Evolutionary conservation across 2,329 filamentous ascomycete species (phyloP).

Genomic region (Trichoderma simmonsii): DNA sequence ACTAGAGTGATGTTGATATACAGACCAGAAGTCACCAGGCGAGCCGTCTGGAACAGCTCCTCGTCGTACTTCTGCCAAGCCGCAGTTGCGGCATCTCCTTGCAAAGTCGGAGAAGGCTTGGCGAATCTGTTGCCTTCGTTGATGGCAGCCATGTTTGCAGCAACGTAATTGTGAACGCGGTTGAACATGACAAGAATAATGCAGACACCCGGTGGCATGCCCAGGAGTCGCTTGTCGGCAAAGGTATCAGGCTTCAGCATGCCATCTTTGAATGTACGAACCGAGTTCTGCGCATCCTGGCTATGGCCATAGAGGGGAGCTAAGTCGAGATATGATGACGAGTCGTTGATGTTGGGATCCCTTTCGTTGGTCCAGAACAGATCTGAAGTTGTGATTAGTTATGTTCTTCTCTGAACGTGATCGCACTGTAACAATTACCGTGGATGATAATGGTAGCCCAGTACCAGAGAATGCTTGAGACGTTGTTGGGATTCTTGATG

Average conservation of each 20-base stretch:
- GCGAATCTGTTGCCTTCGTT: slow-evolving; percentile 80
- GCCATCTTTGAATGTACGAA: slow-evolving; percentile 68
- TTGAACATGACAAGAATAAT: slow-evolving; percentile 76
- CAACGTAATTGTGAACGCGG: slow-evolving; percentile 84
- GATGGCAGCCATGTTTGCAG: slow-evolving; percentile 74
- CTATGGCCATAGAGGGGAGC: slow-evolving; percentile 70
- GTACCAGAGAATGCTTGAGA: slow-evolving; percentile 69
- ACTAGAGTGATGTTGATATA: slow-evolving; percentile 77
- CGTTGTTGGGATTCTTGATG: slow-evolving; percentile 64
- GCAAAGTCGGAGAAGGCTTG: slow-evolving; percentile 52
- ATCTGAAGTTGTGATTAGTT: slow-evolving; percentile 38
- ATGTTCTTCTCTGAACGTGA: neutral
- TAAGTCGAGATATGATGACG: slow-evolving; percentile 69
- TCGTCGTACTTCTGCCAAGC: slow-evolving; percentile 70
- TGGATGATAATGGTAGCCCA: slow-evolving; percentile 73
- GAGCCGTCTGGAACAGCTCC: slow-evolving; percentile 74
- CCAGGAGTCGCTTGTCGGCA: slow-evolving; percentile 66
- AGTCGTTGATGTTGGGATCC: slow-evolving; percentile 60
- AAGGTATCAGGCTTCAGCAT: slow-evolving; percentile 71
- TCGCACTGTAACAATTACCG: slow-evolving; percentile 39
- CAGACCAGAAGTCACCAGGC: slow-evolving; percentile 69
- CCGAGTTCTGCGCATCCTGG: slow-evolving; percentile 61
- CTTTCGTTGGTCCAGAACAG: slow-evolving; percentile 66
- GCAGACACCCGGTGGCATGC: slow-evolving; percentile 68
- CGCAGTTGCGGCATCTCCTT: slow-evolving; percentile 46